Evolutionary conservation across 805 yeast genomes (phyloP), one percentile per base, ranked within the genome.

Genomic region (Candida glaebosa): DNA sequence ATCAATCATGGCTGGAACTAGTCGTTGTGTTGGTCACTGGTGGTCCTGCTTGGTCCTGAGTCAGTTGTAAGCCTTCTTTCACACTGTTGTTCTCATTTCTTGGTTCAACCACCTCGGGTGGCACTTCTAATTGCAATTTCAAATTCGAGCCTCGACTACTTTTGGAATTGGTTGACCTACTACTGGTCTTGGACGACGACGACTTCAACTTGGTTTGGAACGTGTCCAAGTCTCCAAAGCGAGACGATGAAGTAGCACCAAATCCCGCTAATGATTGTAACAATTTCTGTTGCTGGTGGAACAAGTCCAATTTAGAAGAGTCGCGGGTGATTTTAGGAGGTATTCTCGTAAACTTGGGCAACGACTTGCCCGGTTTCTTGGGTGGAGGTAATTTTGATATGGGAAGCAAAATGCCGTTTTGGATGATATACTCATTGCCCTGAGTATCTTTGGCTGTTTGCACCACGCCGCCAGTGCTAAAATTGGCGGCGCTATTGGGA

Each of bases 201-300:
- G 41, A 17, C n/a, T 34, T 18, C 37, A 34, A 19, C 26, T 17
- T 17, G n/a, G 18, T 17, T 9, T 18, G 19, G 28, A 34, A 34
- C 10, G 17, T 34, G 22, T 34, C 37, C 14, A 34, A 20, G 22
- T 34, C 37, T 7, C 37, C 37, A 22, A 17, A 34, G n/a, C 37
- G 10, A 19, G 37, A 34, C 16, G 17, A 7, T 18, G 16, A 7
- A 8, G 37, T 9, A 19, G 9, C 26, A 8, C 26, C 37, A 34
- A 18, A 32, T 8, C 35, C 35, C 16, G 8, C 9, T n/a, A 32
- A n/a, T 12, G 19, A 17, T 4, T 34, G 17, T 7, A 34, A 9
- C 7, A 34, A 28, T 6, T n/a, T 17, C 15, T 17, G 6, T 19
- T 34, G 37, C 15, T 34, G 37, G 9, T 18, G n/a, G 7, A 34